Conservation (phyloP, 2,329 filamentous ascomycete species). For the Tolypocladium ovalisporum region DNA sequence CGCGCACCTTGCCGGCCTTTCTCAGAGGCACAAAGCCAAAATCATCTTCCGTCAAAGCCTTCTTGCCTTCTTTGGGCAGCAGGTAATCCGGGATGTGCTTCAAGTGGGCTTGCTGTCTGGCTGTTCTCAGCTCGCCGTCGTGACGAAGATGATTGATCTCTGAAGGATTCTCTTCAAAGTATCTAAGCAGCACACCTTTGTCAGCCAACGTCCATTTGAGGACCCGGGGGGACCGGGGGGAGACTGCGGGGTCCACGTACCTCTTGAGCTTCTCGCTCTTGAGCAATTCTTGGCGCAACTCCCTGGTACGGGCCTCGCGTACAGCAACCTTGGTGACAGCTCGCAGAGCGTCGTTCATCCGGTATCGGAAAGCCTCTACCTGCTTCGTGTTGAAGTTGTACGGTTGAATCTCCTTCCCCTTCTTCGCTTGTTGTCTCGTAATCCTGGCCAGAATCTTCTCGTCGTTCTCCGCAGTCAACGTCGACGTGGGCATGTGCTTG, state of each 20-base stretch:
- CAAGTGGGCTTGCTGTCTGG: constrained; percentile 76
- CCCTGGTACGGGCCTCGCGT: constrained; percentile 77
- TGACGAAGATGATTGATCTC: constrained; percentile 82
- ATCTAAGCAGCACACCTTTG: constrained; percentile 23
- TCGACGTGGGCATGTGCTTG: constrained; percentile 80
- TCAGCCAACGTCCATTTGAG: neutral
- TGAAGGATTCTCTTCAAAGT: constrained; percentile 94
- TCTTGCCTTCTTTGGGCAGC: constrained; percentile 66
- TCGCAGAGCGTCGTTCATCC: constrained; percentile 83
- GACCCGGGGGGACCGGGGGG: no score
- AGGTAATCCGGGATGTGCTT: constrained; percentile 94
- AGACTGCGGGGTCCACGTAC: constrained; percentile 10
- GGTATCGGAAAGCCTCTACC: constrained; percentile 87
- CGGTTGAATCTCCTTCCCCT: constrained; percentile 71
- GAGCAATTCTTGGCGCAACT: constrained; percentile 79
- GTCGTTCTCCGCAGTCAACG: constrained; percentile 67
- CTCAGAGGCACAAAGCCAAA: constrained; percentile 67
- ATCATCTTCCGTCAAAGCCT: constrained; percentile 53
- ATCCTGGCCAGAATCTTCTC: constrained; percentile 78
- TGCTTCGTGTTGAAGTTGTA: constrained; percentile 94
- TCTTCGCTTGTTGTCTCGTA: constrained; percentile 64
- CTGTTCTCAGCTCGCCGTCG: constrained; percentile 76
- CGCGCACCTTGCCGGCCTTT: constrained; percentile 40
- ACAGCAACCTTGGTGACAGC: constrained; percentile 84
- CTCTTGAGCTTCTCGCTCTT: constrained; percentile 90